These are phyloP conservation scores for Teunomyces tritomae DNA, from an alignment of 805 yeast species.

Conservation along the genomic window DNA sequence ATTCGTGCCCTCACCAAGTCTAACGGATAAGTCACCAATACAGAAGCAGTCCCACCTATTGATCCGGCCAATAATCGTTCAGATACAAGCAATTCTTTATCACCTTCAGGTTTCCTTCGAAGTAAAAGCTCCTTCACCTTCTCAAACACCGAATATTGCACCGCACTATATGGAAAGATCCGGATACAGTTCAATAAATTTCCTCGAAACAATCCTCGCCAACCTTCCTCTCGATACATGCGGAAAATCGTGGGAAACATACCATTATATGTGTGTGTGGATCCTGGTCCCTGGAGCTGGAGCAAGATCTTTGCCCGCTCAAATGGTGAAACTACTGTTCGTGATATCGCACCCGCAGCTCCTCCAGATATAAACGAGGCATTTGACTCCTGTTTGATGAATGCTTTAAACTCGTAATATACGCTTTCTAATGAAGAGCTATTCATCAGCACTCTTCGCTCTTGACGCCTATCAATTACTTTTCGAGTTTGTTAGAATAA, in stretches of 20 bases:
- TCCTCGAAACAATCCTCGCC: constrained; percentile 85
- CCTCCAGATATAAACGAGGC: constrained; percentile 74
- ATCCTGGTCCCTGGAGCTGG: constrained; percentile 76
- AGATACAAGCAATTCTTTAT: constrained; percentile 40
- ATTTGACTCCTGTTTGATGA: constrained; percentile 48
- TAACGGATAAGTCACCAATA: constrained; percentile 83
- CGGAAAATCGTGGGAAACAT: constrained; percentile 69
- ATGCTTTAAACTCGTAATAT: constrained; percentile 13
- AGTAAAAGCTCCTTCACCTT: constrained; percentile 44
- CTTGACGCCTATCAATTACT: neutral
- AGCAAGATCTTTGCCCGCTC: constrained; percentile 90
- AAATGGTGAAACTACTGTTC: constrained; percentile 93
- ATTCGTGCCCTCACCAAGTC: constrained; percentile 89
- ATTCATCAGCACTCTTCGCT: neutral
- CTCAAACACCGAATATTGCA: constrained; percentile 86
- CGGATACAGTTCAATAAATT: constrained; percentile 87
- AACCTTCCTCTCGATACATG: constrained; percentile 90
- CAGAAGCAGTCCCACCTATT: constrained; percentile 76
- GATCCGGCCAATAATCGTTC: constrained; percentile 77
- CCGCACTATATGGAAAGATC: constrained; percentile 91
- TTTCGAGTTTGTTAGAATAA: too few relatives aligned
- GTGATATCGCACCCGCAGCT: constrained; percentile 71
- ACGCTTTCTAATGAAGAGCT: neutral
- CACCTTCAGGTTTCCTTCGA: constrained; percentile 20
- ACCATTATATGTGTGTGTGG: constrained; percentile 57